Base-by-base conservation (phyloP, 179 eudicot species). In the Silene vulgaris region DNA sequence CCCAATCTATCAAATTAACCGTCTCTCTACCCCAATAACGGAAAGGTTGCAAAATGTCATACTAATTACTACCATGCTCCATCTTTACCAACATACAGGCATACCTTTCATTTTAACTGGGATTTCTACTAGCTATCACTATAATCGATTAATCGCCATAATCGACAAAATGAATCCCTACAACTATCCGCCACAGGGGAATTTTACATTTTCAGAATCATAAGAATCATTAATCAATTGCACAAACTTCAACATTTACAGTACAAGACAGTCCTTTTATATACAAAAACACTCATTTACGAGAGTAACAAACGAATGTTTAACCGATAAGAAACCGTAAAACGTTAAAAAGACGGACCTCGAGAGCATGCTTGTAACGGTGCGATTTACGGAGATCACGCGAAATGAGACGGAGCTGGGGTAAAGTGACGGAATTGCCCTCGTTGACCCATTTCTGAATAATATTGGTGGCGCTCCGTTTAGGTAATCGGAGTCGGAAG, bases 351-450 rank as follows among this genome's bases (percentile, higher is more conserved):
- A 8, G 19, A 21, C 2, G 29, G 52, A 93, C 98, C 98, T 93
- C 98, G 13, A 91, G 92, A 71, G 98, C 98, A 32, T 93, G 98
- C 81, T 93, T 93, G 76, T 75, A 91, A 14, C 97, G 93, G 30
- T 77, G 88, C 3, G 83, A 84, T 73, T 77, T 85, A 17, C 92
- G 82, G 17, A 93, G 92, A 0, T 90, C 93, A 56, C 75, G 75
- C 40, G 86, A 90, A 65, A 93, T 91, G 40, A 56, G 73, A 12
- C 97, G 88, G 50, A 93, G 96, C 26, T 93, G 85, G 2, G 87
- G 78, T 17, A 84, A 60, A 74, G 84, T 77, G 26, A 93, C 80
- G 65, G 61, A n/a, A 73, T 81, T 78, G 12, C 98, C 97, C 82
- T 93, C 87, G 63, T 74, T 71, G 64, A 88, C 85, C 97, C 97